Conservation (phyloP, 768 basidiomycete species). For the Hypsizygus marmoreus region DNA sequence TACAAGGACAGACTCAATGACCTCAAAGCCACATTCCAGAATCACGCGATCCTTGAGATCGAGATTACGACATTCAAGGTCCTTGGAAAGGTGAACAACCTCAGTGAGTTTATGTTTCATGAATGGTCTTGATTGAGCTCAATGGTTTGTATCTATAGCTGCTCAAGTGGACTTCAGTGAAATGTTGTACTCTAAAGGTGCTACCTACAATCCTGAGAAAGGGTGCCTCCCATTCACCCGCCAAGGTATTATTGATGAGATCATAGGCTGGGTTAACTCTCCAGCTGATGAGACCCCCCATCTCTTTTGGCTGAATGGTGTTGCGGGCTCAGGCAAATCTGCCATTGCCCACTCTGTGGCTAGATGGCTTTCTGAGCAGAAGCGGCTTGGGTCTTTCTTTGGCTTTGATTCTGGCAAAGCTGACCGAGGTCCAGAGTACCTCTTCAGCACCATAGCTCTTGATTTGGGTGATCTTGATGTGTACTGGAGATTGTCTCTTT, state of each 20-base stretch:
- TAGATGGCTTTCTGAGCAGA: conserved; percentile 13
- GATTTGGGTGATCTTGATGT: conserved; percentile 25
- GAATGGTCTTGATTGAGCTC: neutral
- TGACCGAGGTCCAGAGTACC: conserved; percentile 18
- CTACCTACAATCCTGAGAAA: conserved; percentile 4
- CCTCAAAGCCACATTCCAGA: conserved; percentile 14
- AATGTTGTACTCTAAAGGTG: neutral
- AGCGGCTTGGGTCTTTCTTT: conserved; percentile 33
- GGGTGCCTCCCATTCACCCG: conserved; percentile 20
- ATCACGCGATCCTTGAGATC: conserved; percentile 9
- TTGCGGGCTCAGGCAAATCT: too few relatives aligned
- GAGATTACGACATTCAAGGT: conserved; percentile 18
- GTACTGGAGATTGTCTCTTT: neutral
- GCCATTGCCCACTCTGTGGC: too few relatives aligned
- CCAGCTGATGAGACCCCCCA: conserved; percentile 3
- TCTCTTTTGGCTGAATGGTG: too few relatives aligned
- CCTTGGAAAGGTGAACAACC: conserved; percentile 4
- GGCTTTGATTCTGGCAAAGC: conserved; percentile 27
- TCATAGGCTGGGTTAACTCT: conserved; percentile 23
- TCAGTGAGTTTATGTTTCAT: conserved; percentile 3
- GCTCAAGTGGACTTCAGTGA: conserved; percentile 1
- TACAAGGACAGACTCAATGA: conserved; percentile 17
- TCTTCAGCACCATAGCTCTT: conserved; percentile 33
- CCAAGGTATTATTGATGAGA: conserved; percentile 21
- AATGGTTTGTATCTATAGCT: neutral